Conservation (phyloP, 1,139 yeast genomes). For the Scheffersomyces illinoinensis region DNA sequence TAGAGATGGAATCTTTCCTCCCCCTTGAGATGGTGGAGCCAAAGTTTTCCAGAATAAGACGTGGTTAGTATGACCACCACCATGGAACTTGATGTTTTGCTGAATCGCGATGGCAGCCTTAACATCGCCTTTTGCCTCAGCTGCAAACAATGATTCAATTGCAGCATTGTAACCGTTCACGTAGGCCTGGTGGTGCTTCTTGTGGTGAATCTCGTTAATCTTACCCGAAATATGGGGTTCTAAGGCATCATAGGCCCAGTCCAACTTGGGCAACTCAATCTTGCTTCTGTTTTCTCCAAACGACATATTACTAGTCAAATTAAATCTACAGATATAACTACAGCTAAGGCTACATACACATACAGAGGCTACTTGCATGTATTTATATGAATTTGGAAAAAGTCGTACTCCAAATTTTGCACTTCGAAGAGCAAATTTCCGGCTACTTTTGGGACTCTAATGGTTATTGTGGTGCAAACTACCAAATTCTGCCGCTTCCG, state of each 20-base stretch:
- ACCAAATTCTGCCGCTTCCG: not conserved
- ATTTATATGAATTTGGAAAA: not conserved
- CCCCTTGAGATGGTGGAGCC: conserved; percentile 41
- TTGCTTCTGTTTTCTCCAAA: conserved; percentile 2
- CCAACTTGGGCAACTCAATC: conserved; percentile 37
- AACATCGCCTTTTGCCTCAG: conserved; percentile 38
- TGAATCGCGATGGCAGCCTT: conserved; percentile 37
- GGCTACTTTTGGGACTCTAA: not conserved
- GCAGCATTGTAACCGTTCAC: conserved; percentile 45
- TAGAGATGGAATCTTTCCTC: conserved; percentile 39
- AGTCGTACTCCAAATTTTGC: not conserved
- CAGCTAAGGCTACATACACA: not conserved
- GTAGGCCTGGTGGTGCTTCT: conserved; percentile 45
- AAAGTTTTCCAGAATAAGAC: conserved; percentile 46
- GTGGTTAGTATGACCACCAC: conserved; percentile 49
- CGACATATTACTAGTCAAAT: not conserved
- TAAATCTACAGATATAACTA: not conserved
- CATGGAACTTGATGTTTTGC: conserved; percentile 43
- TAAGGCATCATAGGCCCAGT: conserved; percentile 42
- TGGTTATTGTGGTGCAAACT: not conserved
- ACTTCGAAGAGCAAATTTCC: not conserved
- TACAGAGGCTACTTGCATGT: not conserved
- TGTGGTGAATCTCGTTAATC: conserved; percentile 43
- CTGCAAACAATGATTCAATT: conserved; percentile 36
- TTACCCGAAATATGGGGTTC: conserved; percentile 46